A percentile compares a stretch with the other conserved stretches of the same genome.
These are phyloP conservation scores for Camelina laxa DNA, from an alignment of 345 rosid genomes.

Conservation along the genomic window DNA sequence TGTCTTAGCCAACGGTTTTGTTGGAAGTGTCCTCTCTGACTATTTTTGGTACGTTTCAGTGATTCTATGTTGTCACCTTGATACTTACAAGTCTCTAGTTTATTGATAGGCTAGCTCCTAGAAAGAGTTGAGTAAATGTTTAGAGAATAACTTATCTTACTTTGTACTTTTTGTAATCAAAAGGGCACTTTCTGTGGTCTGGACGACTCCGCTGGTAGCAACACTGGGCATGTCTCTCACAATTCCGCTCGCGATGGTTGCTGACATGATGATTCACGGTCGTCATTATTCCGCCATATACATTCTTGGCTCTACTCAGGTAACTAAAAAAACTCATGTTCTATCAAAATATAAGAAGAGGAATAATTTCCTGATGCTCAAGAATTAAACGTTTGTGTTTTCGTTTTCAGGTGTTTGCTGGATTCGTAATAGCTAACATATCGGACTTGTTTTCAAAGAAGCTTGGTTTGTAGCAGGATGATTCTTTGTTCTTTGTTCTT, in stretches of 20 bases:
- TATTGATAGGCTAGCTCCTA: conserved; percentile 9
- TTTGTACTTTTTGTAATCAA: conserved; percentile 21
- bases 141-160: neutral
- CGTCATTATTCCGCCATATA: conserved; percentile 72
- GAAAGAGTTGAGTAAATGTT: conserved; percentile 18
- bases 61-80: conserved; percentile 2
- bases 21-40: conserved; percentile 98
- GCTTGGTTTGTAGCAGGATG: conserved; percentile 70
- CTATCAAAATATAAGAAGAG: neutral
- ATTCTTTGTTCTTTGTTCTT: conserved; percentile 10
- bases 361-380: conserved; percentile 1
- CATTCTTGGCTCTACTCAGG: conserved; percentile 81
- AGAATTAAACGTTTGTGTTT: neutral
- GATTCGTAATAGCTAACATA: conserved; percentile 88
- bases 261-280: conserved; percentile 78
- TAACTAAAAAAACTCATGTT: conserved; percentile 26
- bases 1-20: conserved; percentile 88
- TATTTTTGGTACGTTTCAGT: conserved; percentile 71
- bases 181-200: conserved; percentile 84
- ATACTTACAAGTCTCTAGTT: conserved; percentile 1
- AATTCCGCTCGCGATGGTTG: conserved; percentile 86
- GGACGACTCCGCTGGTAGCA: conserved; percentile 90
- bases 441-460: conserved; percentile 78
- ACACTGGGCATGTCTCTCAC: conserved; percentile 83
- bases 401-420: conserved; percentile 79